Evolutionary conservation across 1,284 basidiomycete genomes (phyloP).

Genomic region (Apiotrichum gracile): DNA sequence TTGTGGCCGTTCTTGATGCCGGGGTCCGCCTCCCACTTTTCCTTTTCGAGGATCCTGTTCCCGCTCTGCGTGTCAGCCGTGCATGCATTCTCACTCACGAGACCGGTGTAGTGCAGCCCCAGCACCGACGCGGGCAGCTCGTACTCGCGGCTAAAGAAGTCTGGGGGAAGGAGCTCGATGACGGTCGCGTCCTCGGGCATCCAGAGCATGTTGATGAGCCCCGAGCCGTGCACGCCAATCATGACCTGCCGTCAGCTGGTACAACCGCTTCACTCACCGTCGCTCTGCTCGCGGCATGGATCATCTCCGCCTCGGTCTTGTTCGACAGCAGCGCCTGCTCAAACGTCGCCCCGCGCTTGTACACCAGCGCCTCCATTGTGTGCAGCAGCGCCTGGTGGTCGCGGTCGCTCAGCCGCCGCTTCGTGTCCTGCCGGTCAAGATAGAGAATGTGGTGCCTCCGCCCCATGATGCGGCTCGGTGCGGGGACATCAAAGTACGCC

Average conservation of each 20-base stretch:
- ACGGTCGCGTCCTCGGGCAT: constrained; percentile 19
- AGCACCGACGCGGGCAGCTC: constrained; percentile 4
- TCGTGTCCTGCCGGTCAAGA: constrained; percentile 28
- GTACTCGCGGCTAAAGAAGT: background rate
- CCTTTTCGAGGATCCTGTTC: constrained; percentile 13
- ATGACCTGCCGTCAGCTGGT: constrained; percentile 7
- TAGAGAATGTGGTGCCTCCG: constrained; percentile 25
- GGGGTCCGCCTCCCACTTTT: constrained; percentile 19
- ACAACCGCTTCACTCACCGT: background rate
- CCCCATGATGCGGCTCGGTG: background rate
- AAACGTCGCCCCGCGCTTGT: background rate
- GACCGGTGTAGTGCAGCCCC: constrained; percentile 18
- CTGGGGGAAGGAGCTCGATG: constrained; percentile 14
- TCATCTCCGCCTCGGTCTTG: background rate
- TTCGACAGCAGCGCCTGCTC: background rate
- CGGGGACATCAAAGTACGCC: background rate
- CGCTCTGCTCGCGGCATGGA: constrained; percentile 13
- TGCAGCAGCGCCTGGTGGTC: background rate
- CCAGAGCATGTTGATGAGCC: constrained; percentile 25
- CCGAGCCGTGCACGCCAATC: constrained; percentile 24
- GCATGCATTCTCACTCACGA: constrained; percentile 3
- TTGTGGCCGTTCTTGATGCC: constrained; percentile 8
- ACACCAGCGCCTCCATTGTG: constrained; percentile 5
- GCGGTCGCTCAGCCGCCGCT: background rate
- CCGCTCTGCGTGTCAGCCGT: background rate